These are phyloP conservation scores for Starmerella lactis-condensi DNA, from an alignment of 805 yeast genomes.

Conservation along the genomic window DNA sequence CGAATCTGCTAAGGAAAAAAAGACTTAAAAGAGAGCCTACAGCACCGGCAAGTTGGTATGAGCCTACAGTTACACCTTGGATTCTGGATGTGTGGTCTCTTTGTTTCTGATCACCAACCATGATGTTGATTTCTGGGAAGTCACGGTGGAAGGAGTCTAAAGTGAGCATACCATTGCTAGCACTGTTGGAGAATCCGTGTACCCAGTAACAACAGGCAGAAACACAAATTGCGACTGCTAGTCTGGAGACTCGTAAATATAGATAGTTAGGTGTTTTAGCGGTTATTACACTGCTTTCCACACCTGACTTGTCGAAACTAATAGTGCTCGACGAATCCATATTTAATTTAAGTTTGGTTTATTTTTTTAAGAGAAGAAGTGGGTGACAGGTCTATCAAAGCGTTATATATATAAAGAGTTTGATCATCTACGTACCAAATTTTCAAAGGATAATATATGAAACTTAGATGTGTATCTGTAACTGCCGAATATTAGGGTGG, in stretches of 20 bases:
- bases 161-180: conserved; percentile 29
- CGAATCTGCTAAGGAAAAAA: conserved; percentile 36
- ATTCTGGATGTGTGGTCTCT: conserved; percentile 12
- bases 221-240: conserved; percentile 6
- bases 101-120: conserved; percentile 6
- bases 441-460: no score
- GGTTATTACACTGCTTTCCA: no score
- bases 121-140: conserved; percentile 18
- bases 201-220: conserved; percentile 15
- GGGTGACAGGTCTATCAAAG: no score
- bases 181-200: conserved; percentile 54
- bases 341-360: no score
- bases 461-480: no score
- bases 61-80: conserved; percentile 21
- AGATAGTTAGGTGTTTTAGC: conserved; percentile 1
- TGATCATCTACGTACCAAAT: no score
- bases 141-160: conserved; percentile 11
- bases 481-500: no score
- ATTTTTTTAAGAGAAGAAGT: no score
- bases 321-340: no score
- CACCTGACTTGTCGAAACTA: no score
- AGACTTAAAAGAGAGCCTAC: conserved; percentile 43
- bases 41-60: conserved; percentile 54
- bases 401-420: no score
- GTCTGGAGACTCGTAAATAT: conserved; percentile 9